These are phyloP conservation scores for Trichoderma sp. DNA, from an alignment of 2,329 filamentous ascomycete genomes.

Conservation along the genomic window DNA sequence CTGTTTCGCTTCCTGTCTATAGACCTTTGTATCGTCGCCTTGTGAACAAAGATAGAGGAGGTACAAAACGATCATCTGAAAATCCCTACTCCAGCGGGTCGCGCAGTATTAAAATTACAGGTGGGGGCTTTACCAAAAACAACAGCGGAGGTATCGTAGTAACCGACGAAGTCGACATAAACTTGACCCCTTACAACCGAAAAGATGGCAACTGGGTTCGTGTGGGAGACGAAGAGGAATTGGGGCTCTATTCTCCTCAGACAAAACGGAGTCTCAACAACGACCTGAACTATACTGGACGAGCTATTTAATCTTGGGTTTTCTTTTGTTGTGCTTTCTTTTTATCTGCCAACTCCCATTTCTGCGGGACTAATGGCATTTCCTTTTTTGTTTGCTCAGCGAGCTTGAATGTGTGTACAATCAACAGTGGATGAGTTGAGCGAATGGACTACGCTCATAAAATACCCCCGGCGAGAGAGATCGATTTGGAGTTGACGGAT, in stretches of 20 bases:
- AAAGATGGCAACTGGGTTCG: slow-evolving; percentile 3
- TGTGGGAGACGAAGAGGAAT: slow-evolving; percentile 8
- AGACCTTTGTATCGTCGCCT: slow-evolving; percentile 3
- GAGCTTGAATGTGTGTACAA: neutral
- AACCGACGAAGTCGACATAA: slow-evolving; percentile 10
- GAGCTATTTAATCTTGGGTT: neutral
- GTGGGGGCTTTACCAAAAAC: neutral
- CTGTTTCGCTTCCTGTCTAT: slow-evolving; percentile 4
- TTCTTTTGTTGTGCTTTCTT: neutral
- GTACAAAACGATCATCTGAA: slow-evolving; percentile 3
- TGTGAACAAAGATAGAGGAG: neutral
- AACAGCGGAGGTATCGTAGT: slow-evolving; percentile 4
- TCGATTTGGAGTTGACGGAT: neutral
- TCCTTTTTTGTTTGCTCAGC: neutral
- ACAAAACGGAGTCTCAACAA: neutral
- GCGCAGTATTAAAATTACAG: slow-evolving; percentile 13
- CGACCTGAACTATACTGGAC: neutral
- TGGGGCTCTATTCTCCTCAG: neutral
- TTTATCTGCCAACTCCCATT: neutral
- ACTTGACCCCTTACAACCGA: slow-evolving; percentile 8
- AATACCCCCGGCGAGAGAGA: neutral
- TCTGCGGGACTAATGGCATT: neutral
- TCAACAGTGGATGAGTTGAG: neutral
- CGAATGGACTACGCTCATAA: neutral
- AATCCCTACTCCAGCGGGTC: neutral